Conservation (phyloP, 1,139 yeast genomes). For the Eremothecium coryli region DNA sequence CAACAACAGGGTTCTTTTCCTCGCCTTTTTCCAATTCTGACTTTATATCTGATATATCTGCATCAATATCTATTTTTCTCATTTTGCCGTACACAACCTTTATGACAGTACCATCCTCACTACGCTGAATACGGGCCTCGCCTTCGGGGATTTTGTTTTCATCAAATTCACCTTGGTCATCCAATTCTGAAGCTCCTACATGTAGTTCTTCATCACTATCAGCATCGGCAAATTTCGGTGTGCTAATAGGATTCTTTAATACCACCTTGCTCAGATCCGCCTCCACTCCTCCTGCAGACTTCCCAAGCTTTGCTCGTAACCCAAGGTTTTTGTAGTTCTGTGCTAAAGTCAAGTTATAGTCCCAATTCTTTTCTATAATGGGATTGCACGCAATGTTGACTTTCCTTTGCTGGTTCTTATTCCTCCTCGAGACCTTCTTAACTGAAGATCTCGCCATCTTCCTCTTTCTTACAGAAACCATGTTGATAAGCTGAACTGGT, state of each 20-base stretch:
- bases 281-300: slow-evolving; percentile 61
- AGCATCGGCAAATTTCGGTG: slow-evolving; percentile 25
- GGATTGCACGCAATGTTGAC: slow-evolving; percentile 63
- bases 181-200: slow-evolving; percentile 28
- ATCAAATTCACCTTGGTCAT: slow-evolving; percentile 41
- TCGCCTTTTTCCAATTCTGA: slow-evolving; percentile 25
- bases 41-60: slow-evolving; percentile 25
- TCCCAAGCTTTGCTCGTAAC: slow-evolving; percentile 54
- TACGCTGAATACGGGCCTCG: slow-evolving; percentile 73
- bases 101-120: slow-evolving; percentile 60
- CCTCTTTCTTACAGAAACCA: slow-evolving; percentile 82
- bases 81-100: slow-evolving; percentile 64
- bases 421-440: slow-evolving; percentile 56
- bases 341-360: slow-evolving; percentile 62
- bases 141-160: slow-evolving; percentile 56
- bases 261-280: slow-evolving; percentile 33
- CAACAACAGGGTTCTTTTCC: slow-evolving; percentile 46
- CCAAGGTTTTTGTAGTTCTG: slow-evolving; percentile 82
- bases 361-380: slow-evolving; percentile 86
- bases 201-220: slow-evolving; percentile 33
- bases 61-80: slow-evolving; percentile 24
- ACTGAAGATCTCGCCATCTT: slow-evolving; percentile 70
- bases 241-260: slow-evolving; percentile 17
- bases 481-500: slow-evolving; percentile 21
- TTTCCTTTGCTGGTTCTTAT: slow-evolving; percentile 59